A percentile compares a stretch with the other conserved stretches of the same genome.
phyloP scores from a whole-genome alignment of 257 asterid genomes.

The Gynochthodes officinalis region DNA sequence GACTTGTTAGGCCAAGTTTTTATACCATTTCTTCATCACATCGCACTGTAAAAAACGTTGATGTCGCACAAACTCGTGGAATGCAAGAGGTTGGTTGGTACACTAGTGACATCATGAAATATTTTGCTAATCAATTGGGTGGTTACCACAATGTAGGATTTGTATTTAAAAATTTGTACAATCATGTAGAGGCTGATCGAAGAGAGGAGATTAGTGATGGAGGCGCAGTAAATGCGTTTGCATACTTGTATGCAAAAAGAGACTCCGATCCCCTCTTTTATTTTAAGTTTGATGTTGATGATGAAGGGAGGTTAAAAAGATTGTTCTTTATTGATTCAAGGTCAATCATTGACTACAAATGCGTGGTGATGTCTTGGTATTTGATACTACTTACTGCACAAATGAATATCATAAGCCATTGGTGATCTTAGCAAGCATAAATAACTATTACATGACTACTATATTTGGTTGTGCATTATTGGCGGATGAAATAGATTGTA shows the following conservation, averaged over 20 bases:
- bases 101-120: not conserved
- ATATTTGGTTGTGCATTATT: not conserved
- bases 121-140: not conserved
- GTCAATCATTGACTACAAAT: not conserved
- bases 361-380: not conserved
- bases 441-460: not conserved
- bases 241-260: not conserved
- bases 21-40: not conserved
- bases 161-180: not conserved
- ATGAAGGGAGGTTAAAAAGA: not conserved
- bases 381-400: not conserved
- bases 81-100: not conserved
- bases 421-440: constrained; percentile 1
- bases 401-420: too few species aligned
- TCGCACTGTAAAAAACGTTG: not conserved
- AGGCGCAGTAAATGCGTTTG: not conserved
- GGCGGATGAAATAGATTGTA: not conserved
- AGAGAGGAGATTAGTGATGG: not conserved
- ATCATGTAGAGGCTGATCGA: not conserved
- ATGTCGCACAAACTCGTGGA: not conserved
- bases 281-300: not conserved
- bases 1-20: not conserved
- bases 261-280: not conserved
- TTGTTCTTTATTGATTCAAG: not conserved
- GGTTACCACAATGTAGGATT: not conserved